Evolutionary conservation across 208 protist species (phyloP).

Genomic region (Wallacemonas collosoma): DNA sequence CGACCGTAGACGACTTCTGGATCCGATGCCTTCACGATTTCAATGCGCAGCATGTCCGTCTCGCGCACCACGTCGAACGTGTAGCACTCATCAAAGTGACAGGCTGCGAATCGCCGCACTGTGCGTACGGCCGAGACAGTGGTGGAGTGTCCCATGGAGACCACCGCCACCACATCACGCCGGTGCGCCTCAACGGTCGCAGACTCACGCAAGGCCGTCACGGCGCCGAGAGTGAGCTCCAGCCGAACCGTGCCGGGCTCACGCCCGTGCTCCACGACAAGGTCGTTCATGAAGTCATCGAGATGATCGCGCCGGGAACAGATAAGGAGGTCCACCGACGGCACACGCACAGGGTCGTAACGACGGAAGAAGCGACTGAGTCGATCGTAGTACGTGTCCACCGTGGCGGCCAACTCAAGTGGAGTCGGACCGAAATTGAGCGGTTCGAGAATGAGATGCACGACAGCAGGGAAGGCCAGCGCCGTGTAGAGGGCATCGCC

Average conservation of each 20-base stretch:
- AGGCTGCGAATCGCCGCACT: conserved; percentile 49
- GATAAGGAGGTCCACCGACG: conserved; percentile 60
- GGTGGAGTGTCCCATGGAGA: conserved; percentile 67
- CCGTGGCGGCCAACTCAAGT: conserved; percentile 28
- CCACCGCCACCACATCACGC: conserved; percentile 49
- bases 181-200: conserved; percentile 43
- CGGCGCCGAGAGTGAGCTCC: conserved; percentile 42
- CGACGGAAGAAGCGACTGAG: conserved; percentile 73
- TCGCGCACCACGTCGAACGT: conserved; percentile 79
- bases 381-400: conserved; percentile 74
- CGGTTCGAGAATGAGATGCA: conserved; percentile 62
- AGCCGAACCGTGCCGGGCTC: conserved; percentile 74
- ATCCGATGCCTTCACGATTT: conserved; percentile 54
- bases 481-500: conserved; percentile 31
- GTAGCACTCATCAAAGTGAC: conserved; percentile 61
- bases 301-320: conserved; percentile 39
- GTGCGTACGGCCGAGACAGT: conserved; percentile 43
- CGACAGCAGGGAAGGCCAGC: conserved; percentile 31
- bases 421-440: conserved; percentile 57
- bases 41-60: conserved; percentile 80
- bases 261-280: conserved; percentile 69
- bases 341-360: conserved; percentile 70
- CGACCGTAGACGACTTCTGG: conserved; percentile 65
- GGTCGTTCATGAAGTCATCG: conserved; percentile 71
- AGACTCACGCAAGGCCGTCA: conserved; percentile 49